Evolutionary conservation across 2,329 filamentous ascomycete genomes (phyloP), one percentile per base, ranked within the genome.

Genomic region (Pleomassaria siparia): DNA sequence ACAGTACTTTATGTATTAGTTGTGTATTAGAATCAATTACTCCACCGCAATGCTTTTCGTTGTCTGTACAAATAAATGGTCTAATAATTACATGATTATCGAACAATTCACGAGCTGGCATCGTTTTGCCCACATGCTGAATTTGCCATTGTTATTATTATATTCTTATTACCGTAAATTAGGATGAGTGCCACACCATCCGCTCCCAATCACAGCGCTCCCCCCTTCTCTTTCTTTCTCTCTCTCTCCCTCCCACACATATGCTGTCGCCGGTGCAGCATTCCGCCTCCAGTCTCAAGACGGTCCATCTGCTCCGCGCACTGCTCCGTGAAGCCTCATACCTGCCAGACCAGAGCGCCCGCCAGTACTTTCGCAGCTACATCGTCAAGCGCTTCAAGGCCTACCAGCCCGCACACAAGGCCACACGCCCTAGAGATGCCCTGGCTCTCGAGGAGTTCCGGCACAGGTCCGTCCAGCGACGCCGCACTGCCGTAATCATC

Each of bases 251-350:
- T 20, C 35, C 40, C 37, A 39, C 43, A 51, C 47, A 28, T 25
- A 58, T 59, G 56, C 51, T 48, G 39, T 37, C 47, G n/a, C 29
- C 48, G 3, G 36, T 50, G 43, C 44, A 47, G 39, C 49, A 51
- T 44, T 40, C 56, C 44, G 44, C 53, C 18, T 62, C 58, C 20
- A 44, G 44, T 10, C 51, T 55, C 47, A 56, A 56, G 44, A 57
- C 72, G 21, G 57, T 73, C 21, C 76, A 80, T 59, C 67, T 83
- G 37, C 73, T 82, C 53, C 80, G 83, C 40, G 73, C 76, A 20
- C 73, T 83, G 9, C 75, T 85, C 30, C 78, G 83, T 49, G 79
- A 85, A 69, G 76, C 75, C 52, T 76, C 78, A 46, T 85, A 85
- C 57, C 76, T 86, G 30, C 82, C 83, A 22, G 82, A 85, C 59